Percentiles rank a stretch among this genome's conserved stretches.
Evolutionary conservation across 2,329 filamentous ascomycete species (phyloP).

Genomic region (Ceratocystis ficicola): DNA sequence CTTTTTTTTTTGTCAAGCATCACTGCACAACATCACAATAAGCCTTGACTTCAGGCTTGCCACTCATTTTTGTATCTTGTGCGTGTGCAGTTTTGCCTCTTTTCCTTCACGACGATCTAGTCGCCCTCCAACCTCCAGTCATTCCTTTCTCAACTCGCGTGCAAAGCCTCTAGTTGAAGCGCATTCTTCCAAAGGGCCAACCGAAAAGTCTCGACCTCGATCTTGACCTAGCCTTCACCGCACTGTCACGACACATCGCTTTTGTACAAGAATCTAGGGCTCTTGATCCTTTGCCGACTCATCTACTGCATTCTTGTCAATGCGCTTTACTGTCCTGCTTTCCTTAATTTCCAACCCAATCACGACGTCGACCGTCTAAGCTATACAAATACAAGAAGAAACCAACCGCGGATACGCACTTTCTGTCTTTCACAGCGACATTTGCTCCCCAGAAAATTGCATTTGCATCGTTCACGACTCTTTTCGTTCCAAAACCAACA

Average conservation of each 20-base stretch:
- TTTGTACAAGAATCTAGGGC: not conserved
- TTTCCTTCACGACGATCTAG: slow-evolving; percentile 17
- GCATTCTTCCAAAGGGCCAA: slow-evolving; percentile 8
- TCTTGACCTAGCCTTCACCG: not conserved
- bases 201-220: not conserved
- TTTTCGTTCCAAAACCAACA: not conserved
- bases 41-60: slow-evolving; percentile 45
- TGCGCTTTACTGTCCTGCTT: not conserved
- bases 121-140: slow-evolving; percentile 8
- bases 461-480: slow-evolving; percentile 1
- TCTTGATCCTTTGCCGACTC: not conserved
- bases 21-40: slow-evolving; percentile 21
- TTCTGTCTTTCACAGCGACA: not conserved
- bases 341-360: slow-evolving; percentile 3
- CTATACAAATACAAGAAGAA: not conserved
- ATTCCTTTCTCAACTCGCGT: slow-evolving; percentile 1
- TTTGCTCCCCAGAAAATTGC: not conserved
- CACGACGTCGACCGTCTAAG: slow-evolving; percentile 15
- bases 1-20: slow-evolving; percentile 24
- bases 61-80: slow-evolving; percentile 38
- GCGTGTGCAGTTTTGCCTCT: slow-evolving; percentile 25
- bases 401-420: not conserved
- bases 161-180: not conserved
- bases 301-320: not conserved
- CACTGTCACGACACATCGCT: not conserved